A percentile compares a stretch with the other conserved stretches of the same genome.
Conservation (phyloP, 75 land plant genomes). For the Picea glauca region DNA sequence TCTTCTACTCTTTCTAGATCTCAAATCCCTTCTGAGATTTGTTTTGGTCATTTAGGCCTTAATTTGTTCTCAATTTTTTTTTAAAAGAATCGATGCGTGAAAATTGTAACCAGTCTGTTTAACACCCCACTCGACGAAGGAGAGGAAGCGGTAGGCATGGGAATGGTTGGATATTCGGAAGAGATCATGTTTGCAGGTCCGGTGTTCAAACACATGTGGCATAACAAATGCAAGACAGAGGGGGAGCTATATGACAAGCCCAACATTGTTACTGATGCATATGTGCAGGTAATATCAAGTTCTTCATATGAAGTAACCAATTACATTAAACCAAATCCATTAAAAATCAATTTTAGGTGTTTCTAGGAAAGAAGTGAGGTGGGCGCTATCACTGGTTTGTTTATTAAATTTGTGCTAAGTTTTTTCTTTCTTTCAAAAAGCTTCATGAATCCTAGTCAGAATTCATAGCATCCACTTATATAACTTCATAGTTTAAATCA, state of each 20-base stretch:
- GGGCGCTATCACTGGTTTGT: too few species aligned
- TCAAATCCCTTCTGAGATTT: not conserved
- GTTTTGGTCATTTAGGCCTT: not conserved
- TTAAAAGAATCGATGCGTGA: constrained; percentile 60
- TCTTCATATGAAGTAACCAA: too few species aligned
- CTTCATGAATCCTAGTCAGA: too few species aligned
- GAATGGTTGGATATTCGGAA: constrained; percentile 63
- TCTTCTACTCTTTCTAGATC: too few species aligned
- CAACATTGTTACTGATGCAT: constrained; percentile 58
- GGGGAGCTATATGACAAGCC: constrained; percentile 15
- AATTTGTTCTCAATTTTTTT: not conserved
- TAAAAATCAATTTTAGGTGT: too few species aligned
- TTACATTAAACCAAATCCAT: too few species aligned
- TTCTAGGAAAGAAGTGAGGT: too few species aligned
- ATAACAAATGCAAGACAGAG: constrained; percentile 44
- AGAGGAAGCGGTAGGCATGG: constrained; percentile 42
- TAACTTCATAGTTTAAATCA: too few species aligned
- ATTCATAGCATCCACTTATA: too few species aligned
- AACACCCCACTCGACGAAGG: constrained; percentile 42
- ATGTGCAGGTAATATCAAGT: constrained; percentile 36
- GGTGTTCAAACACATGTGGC: constrained; percentile 66
- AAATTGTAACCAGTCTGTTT: constrained; percentile 60
- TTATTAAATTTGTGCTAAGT: too few species aligned
- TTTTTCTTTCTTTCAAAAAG: too few species aligned
- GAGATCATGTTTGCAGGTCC: constrained; percentile 64